These are phyloP conservation scores for Coprinopsis sp. DNA, from an alignment of 768 basidiomycete species.

Conservation along the genomic window DNA sequence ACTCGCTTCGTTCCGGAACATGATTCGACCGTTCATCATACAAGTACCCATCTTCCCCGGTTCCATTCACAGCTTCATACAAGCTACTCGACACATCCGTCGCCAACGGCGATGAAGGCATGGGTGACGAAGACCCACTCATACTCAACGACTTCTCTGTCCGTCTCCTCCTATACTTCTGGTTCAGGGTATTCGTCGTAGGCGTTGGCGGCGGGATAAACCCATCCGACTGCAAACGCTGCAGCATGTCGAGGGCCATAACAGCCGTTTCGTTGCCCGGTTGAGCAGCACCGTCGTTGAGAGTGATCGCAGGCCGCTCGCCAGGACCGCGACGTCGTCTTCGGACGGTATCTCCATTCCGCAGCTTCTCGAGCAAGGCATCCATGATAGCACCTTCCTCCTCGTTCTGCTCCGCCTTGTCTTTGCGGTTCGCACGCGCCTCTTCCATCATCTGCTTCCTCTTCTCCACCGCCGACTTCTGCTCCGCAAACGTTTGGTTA, in stretches of 20 bases:
- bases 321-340: slow-evolving; percentile 46
- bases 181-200: slow-evolving; percentile 35
- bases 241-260: slow-evolving; percentile 72
- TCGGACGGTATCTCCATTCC: slow-evolving; percentile 63
- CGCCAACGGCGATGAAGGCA: slow-evolving; percentile 1
- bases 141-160: slow-evolving; percentile 24
- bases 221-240: slow-evolving; percentile 65
- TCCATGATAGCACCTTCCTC: slow-evolving; percentile 62
- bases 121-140: slow-evolving; percentile 1
- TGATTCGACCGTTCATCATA: too few relatives aligned
- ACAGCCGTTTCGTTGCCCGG: slow-evolving; percentile 45
- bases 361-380: slow-evolving; percentile 63
- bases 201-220: slow-evolving; percentile 53
- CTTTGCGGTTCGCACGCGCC: slow-evolving; percentile 50
- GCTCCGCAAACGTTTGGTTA: slow-evolving; percentile 71
- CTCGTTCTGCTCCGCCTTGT: slow-evolving; percentile 40
- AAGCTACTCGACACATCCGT: neutral
- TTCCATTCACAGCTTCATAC: neutral
- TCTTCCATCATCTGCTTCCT: slow-evolving; percentile 67
- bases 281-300: slow-evolving; percentile 30
- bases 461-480: slow-evolving; percentile 60
- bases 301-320: slow-evolving; percentile 24
- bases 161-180: slow-evolving; percentile 32
- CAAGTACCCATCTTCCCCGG: neutral
- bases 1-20: too few relatives aligned